These are phyloP conservation scores for Penicilliopsis zonata DNA, from an alignment of 495 filamentous ascomycete genomes.

Conservation along the genomic window DNA sequence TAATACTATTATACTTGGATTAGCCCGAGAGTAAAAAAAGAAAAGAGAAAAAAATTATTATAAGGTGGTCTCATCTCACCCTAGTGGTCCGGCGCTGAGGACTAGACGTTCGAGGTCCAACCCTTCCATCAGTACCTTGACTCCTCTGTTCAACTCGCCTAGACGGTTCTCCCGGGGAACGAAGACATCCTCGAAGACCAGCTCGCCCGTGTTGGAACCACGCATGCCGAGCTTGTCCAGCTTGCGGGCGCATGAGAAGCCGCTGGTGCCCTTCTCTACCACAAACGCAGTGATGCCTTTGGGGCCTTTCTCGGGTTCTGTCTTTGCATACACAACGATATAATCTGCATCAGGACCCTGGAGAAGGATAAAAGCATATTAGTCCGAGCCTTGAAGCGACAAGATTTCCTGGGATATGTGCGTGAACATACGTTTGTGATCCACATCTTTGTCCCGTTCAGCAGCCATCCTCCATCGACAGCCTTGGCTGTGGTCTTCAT, in stretches of 20 bases:
- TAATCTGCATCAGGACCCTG: slow-evolving; percentile 83
- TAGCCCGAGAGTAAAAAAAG: neutral
- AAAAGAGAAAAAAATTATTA: too few species aligned
- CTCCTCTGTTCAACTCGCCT: slow-evolving; percentile 68
- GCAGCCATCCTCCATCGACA: slow-evolving; percentile 72
- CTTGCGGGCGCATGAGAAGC: slow-evolving; percentile 82
- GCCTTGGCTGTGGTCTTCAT: slow-evolving; percentile 79
- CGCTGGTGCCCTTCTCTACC: slow-evolving; percentile 57
- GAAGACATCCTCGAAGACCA: slow-evolving; percentile 87
- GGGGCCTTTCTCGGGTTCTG: slow-evolving; percentile 62
- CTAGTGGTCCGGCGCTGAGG: slow-evolving; percentile 79
- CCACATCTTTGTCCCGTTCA: slow-evolving; percentile 98
- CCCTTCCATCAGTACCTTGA: slow-evolving; percentile 90
- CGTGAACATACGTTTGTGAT: slow-evolving; percentile 67
- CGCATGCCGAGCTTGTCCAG: slow-evolving; percentile 98
- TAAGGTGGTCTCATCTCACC: slow-evolving; percentile 25
- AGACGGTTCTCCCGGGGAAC: slow-evolving; percentile 75
- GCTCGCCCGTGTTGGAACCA: slow-evolving; percentile 90
- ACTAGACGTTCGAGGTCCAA: slow-evolving; percentile 90
- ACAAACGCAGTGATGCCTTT: slow-evolving; percentile 96
- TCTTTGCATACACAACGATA: slow-evolving; percentile 93
- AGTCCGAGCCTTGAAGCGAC: neutral
- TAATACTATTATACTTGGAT: slow-evolving; percentile 46
- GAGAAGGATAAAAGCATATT: too few species aligned
- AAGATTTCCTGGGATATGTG: neutral